Conservation (phyloP, 2,329 filamentous ascomycete species). For the Clarireedia hainanense region DNA sequence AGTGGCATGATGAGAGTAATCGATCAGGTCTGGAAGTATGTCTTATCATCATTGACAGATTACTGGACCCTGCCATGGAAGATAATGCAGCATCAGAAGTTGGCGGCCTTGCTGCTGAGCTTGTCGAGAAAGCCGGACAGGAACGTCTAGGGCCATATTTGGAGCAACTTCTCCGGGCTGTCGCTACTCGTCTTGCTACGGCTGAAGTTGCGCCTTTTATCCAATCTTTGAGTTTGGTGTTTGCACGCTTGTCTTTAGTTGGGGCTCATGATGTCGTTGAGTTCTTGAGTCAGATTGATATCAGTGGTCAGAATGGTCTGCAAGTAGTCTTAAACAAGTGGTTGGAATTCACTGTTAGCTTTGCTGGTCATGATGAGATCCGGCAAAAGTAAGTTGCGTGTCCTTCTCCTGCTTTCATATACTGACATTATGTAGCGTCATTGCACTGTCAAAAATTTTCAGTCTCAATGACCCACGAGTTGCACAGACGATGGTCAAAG, state of each 20-base stretch:
- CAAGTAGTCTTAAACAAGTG: slow-evolving; percentile 88
- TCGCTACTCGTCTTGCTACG: slow-evolving; percentile 74
- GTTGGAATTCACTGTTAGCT: slow-evolving; percentile 94
- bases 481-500: slow-evolving; percentile 75
- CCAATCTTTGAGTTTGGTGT: slow-evolving; percentile 90
- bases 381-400: slow-evolving; percentile 71
- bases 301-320: slow-evolving; percentile 73
- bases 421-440: slow-evolving; percentile 54
- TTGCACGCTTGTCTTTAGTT: slow-evolving; percentile 79
- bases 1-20: slow-evolving; percentile 72
- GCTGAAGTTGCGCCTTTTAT: slow-evolving; percentile 86
- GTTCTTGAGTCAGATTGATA: slow-evolving; percentile 78
- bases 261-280: slow-evolving; percentile 85
- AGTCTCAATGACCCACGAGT: slow-evolving; percentile 77
- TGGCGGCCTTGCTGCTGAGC: slow-evolving; percentile 83
- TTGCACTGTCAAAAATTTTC: slow-evolving; percentile 87
- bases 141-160: slow-evolving; percentile 87
- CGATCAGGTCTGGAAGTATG: slow-evolving; percentile 83
- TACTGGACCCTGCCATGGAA: slow-evolving; percentile 76
- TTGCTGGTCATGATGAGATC: slow-evolving; percentile 97
- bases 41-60: slow-evolving; percentile 83
- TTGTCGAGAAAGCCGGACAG: slow-evolving; percentile 91
- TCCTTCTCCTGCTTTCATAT: background rate
- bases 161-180: slow-evolving; percentile 78
- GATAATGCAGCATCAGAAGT: slow-evolving; percentile 95